These are phyloP conservation scores for Musa troglodytarum DNA, from an alignment of 176 grass and related monocot species.

Conservation along the genomic window DNA sequence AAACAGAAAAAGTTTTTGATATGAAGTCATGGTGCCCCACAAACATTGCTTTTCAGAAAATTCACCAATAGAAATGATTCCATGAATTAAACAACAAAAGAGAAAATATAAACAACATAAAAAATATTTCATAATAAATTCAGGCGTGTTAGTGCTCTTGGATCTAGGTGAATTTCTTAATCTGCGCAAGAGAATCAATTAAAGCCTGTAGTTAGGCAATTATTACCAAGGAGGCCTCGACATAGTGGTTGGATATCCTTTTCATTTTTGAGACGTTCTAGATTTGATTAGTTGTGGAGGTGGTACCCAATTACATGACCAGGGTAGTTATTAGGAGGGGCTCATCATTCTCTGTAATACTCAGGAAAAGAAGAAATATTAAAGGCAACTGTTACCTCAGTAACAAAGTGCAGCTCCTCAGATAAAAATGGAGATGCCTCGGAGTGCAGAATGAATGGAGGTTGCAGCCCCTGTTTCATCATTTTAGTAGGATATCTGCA, in stretches of 20 bases:
- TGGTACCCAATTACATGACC: not conserved
- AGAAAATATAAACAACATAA: not conserved
- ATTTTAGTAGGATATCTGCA: not conserved
- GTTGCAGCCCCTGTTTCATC: constrained; percentile 8
- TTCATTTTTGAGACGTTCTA: not conserved
- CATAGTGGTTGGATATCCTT: not conserved
- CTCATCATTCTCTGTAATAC: not conserved
- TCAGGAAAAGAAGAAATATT: not conserved
- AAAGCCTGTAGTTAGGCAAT: not conserved
- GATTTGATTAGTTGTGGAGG: not conserved
- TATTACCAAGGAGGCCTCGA: not conserved
- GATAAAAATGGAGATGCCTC: constrained; percentile 7
- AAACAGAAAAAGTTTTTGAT: not conserved
- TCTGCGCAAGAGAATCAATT: not conserved
- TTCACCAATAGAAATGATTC: not conserved
- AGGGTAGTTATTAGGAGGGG: not conserved
- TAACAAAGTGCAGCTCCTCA: constrained; percentile 3
- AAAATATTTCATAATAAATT: not conserved
- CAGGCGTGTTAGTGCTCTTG: not conserved
- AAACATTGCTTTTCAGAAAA: not conserved
- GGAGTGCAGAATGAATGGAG: not conserved
- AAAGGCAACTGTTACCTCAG: constrained; percentile 1
- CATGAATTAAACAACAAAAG: not conserved
- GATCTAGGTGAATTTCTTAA: not conserved
- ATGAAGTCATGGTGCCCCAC: too few relatives aligned